Base-by-base conservation (phyloP, 768 basidiomycete genomes). In the Lentinula sp. region DNA sequence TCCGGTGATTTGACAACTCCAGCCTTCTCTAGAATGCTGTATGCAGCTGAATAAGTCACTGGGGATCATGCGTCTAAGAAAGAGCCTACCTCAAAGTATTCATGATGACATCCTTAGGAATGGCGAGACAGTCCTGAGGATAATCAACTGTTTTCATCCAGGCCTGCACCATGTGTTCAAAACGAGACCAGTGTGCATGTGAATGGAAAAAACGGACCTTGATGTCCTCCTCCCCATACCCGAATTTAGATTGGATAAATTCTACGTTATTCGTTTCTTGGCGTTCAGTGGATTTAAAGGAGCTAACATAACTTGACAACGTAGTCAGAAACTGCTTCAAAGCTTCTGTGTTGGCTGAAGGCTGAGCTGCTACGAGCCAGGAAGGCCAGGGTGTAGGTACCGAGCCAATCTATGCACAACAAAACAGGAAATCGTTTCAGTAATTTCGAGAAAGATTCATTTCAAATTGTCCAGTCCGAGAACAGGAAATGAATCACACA, bases 361-460 rank as follows among this genome's bases (percentile, higher is more conserved):
- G 88, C 64, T 93, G 89, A 7, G 93, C 93, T 28, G 92, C 95
- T 68, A 98, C 91, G 61, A 92, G 75, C 96, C 96, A 99, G 0
- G 93, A 95, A 13, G 95, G 92, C 96, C 96, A 99, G 0, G 96
- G 96, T 0, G 95, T 98, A 40, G 87, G 87, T 5, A 93, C 87
- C 8, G 88, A 86, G 13, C 90, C 89, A 64, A 93, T 92, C 90
- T 93, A 21, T n/a, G 35, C 10, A 40, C 28, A 28, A 28, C 3
- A 28, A 4, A 28, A 28, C 28, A 28, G 28, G 28, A 28, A 0
- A 28, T 28, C 28, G 28, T 28, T 28, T 28, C 28, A 28, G 28
- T 28, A 28, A 28, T 28, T 28, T 28, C 28, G 28, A 4, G 3
- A 28, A 28, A 28, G 28, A 28, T 28, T 28, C 28, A 28, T 4